phyloP scores from a whole-genome alignment of 1,284 basidiomycete genomes.

The Puccinia triticina region DNA sequence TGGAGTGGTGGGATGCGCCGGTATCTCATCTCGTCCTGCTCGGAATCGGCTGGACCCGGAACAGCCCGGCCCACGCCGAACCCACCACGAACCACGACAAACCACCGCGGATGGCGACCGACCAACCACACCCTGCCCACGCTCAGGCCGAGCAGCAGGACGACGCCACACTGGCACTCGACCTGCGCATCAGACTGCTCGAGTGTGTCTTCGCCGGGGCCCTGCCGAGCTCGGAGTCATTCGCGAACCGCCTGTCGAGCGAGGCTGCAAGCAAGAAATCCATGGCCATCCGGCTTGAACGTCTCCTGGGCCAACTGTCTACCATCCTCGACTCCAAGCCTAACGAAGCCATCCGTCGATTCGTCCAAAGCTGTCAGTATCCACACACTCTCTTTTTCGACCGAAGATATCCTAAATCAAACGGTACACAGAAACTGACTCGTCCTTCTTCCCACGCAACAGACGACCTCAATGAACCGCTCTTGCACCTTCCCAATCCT shows the following conservation, averaged over 20 bases:
- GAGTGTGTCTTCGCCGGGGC: constrained; percentile 55
- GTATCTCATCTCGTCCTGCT: not conserved
- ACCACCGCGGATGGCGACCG: not conserved
- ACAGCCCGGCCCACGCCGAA: no score
- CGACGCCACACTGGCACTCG: constrained; percentile 53
- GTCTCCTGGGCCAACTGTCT: constrained; percentile 51
- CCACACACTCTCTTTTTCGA: not conserved
- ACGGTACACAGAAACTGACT: not conserved
- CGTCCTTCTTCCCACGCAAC: not conserved
- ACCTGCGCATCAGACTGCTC: constrained; percentile 56
- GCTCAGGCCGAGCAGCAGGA: not conserved
- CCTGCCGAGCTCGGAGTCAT: constrained; percentile 47
- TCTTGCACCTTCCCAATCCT: constrained; percentile 53
- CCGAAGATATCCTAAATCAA: not conserved
- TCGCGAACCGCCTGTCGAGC: constrained; percentile 21
- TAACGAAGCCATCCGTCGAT: constrained; percentile 55
- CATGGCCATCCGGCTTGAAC: constrained; percentile 53
- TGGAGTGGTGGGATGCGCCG: no score
- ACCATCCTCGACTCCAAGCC: constrained; percentile 52
- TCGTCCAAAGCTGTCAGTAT: constrained; percentile 55
- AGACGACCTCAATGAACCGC: constrained; percentile 57
- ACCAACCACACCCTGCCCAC: not conserved
- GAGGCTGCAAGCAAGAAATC: constrained; percentile 38
- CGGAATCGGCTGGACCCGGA: no score
- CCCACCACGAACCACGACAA: not conserved